Evolutionary conservation across 129 eudicot species (phyloP), one percentile per base, ranked within the genome.

Genomic region (Chrysanthemum seticuspe): DNA sequence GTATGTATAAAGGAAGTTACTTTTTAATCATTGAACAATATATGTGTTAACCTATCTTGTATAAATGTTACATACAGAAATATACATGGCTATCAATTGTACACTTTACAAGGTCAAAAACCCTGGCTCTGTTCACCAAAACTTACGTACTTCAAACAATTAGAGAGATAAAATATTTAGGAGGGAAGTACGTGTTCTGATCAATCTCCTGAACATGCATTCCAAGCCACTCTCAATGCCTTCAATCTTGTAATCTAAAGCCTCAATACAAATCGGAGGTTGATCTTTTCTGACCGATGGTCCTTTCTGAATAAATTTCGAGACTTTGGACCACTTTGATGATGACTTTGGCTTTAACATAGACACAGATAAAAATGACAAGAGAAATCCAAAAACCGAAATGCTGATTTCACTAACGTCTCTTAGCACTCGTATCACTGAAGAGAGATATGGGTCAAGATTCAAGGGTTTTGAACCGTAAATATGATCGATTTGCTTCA

Each of bases 101-200:
- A 65, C 68, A 67, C 27, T 57, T 57, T 67, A 63, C 34, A 54
- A 6, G 27, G 48, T 66, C 14, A 71, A 47, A 71, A 72, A 57
- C 49, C 66, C 14, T 40, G 73, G 14, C 49, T 48, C 49, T 48
- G 59, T 16, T 47, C 55, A 78, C 25, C 62, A 72, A 79, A 59
- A 71, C 48, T 52, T 11, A 62, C 29, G 45, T 61, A 12, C 25
- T 23, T 14, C 47, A 29, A 29, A 29, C 34, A 3, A 59, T 44
- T 50, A 67, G 49, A 64, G 80, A 23, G 82, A 73, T 63, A 66
- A 9, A 66, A 71, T 69, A 51, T 84, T 81, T 65, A 87, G 76
- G 29, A 87, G 79, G 16, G 76, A 72, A 34, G 81, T 79, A 62
- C 86, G 84, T 68, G 88, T 75, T 73, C 64, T 76, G 40, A 79